Conservation (phyloP, 1,284 basidiomycete genomes). For the Chiua sp. region DNA sequence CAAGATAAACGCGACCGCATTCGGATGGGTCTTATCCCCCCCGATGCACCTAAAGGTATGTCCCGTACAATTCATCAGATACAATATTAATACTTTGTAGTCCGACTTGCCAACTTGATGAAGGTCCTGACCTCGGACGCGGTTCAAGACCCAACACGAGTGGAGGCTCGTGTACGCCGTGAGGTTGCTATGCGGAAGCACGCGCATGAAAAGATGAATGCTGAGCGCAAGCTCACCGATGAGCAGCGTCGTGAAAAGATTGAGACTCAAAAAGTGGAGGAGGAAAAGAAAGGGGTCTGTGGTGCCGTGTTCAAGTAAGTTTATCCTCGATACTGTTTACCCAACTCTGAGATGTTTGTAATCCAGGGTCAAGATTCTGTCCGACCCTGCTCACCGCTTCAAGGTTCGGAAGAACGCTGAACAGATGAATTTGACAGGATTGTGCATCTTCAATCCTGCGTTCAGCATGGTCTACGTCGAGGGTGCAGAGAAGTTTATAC, state of each 20-base stretch:
- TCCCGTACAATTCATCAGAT: not conserved
- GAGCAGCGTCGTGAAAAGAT: constrained; percentile 90
- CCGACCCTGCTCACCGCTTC: constrained; percentile 94
- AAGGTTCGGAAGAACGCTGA: constrained; percentile 97
- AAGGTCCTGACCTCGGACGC: constrained; percentile 97
- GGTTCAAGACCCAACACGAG: constrained; percentile 95
- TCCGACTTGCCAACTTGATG: constrained; percentile 96
- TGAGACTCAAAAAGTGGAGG: constrained; percentile 82
- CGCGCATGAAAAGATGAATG: constrained; percentile 92
- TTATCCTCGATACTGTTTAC: not conserved
- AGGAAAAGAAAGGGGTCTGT: constrained; percentile 88
- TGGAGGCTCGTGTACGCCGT: constrained; percentile 92
- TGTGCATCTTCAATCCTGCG: constrained; percentile 87
- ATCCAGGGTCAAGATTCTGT: constrained; percentile 81
- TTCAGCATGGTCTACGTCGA: constrained; percentile 96
- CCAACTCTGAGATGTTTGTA: not conserved
- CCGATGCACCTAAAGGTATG: constrained; percentile 92
- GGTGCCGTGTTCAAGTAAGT: constrained; percentile 91
- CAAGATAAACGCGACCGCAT: constrained; percentile 96
- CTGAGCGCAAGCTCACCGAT: constrained; percentile 88
- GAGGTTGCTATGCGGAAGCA: constrained; percentile 93
- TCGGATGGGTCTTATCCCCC: constrained; percentile 95
- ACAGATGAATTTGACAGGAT: constrained; percentile 86
- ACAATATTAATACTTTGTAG: constrained; percentile 46
- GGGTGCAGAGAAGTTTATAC: constrained; percentile 86